Evolutionary conservation across 805 yeast species (phyloP), one percentile per base, ranked within the genome.

Genomic region (Scheffersomyces spartinae): DNA sequence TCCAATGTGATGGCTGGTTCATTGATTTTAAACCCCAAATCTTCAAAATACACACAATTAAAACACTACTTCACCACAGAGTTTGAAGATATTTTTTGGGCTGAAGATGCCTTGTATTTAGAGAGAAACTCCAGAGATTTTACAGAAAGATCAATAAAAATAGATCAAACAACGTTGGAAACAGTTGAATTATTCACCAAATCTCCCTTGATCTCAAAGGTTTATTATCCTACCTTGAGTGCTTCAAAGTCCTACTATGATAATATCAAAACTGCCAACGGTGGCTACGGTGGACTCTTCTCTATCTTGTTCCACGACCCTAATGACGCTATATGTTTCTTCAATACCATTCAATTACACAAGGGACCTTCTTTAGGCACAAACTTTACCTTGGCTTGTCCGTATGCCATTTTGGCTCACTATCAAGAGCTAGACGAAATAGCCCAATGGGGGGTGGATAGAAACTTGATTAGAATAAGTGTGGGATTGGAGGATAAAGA

Each of bases 1-100:
- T 78, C 94, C 17, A 85, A 88, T 43, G 96, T 88, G 26, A 81
- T 88, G 88, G 95, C 85, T 1, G 98, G 98, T 3, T 74, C 88
- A 8, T 50, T 86, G 33, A 74, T 84, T 5, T 55, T 91, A 39
- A 91, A 88, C 44, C 79, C 86, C 4, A 41, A 59, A 5, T 65
- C 86, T 6, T 52, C 49, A 21, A 50, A 42, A 34, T 85, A 69
- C 54, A 29, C 38, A 3, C 31, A 27, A 28, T 63, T 82, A 30
- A 74, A 74, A 43, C 30, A 47, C 20, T 64, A 64, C 38, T 59
- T 74, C 37, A 41, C 64, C 29, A 55, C 60, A 6, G 63, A 64
- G 23, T 83, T 68, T 46, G 75, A 66, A 35, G 96, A 88, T 42
- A 52, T 64, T 5, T 66, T 82, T 37, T 91, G 96, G 96, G 82